Conservation (phyloP, 2,329 filamentous ascomycete species). For the Phaeophleospora eucalypticola region DNA sequence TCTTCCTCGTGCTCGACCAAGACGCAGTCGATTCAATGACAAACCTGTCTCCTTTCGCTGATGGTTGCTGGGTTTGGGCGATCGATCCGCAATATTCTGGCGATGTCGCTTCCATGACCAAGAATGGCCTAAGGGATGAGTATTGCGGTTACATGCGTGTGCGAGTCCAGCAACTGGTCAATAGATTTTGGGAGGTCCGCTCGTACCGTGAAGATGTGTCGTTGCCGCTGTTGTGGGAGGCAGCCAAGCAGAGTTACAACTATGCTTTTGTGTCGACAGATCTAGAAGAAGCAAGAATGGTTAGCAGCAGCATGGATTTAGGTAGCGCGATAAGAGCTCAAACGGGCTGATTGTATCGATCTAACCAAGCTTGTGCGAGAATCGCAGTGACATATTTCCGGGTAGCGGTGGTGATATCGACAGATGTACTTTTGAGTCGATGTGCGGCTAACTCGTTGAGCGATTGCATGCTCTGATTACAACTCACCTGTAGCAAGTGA, state of each 20-base stretch:
- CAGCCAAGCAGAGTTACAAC: constrained; percentile 7
- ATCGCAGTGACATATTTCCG: too few species aligned
- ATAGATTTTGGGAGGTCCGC: constrained; percentile 11
- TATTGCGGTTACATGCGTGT: constrained; percentile 14
- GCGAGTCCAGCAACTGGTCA: constrained; percentile 13
- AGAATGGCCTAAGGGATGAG: constrained; percentile 1
- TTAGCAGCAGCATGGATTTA: not conserved
- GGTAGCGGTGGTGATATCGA: too few species aligned
- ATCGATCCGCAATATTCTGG: constrained; percentile 10
- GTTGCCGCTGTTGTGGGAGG: constrained; percentile 7
- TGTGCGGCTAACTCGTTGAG: too few species aligned
- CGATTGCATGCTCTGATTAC: too few species aligned
- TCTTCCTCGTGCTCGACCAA: constrained; percentile 7
- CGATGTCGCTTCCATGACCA: not conserved
- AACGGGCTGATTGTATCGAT: too few species aligned
- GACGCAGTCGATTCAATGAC: constrained; percentile 7
- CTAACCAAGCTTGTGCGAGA: too few species aligned
- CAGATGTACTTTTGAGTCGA: too few species aligned
- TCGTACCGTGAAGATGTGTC: constrained; percentile 7
- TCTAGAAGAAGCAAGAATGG: constrained; percentile 1
- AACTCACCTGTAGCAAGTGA: too few species aligned
- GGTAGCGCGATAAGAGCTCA: constrained; percentile 3
- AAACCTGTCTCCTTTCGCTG: constrained; percentile 1
- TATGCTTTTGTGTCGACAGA: constrained; percentile 10
- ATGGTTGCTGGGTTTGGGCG: constrained; percentile 7